These are phyloP conservation scores for Claviceps spartinae DNA, from an alignment of 2,329 filamentous ascomycete species.

Conservation along the genomic window DNA sequence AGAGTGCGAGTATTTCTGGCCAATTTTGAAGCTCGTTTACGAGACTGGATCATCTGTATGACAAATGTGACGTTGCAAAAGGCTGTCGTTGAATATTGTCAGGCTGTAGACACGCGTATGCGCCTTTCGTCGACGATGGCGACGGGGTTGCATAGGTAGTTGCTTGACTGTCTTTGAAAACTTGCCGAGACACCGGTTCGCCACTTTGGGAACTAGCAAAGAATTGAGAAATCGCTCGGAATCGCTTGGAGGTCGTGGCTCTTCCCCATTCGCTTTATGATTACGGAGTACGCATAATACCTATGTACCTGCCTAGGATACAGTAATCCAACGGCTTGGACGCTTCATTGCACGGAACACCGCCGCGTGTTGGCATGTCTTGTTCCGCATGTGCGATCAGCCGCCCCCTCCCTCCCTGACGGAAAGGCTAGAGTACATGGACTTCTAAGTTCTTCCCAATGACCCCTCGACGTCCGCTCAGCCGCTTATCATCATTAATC, in stretches of 20 bases:
- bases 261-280: too few relatives aligned
- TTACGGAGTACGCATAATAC: too few relatives aligned
- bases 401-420: not conserved
- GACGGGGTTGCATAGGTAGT: too few relatives aligned
- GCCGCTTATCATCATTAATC: not conserved
- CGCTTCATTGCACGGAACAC: not conserved
- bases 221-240: constrained; percentile 4
- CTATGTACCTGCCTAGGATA: not conserved
- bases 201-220: constrained; percentile 5
- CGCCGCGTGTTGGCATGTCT: not conserved
- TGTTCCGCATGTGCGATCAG: not conserved
- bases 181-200: constrained; percentile 7
- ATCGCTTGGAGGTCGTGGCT: not conserved
- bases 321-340: not conserved
- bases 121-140: not conserved
- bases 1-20: not conserved
- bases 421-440: not conserved
- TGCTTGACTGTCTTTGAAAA: too few relatives aligned
- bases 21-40: not conserved
- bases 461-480: not conserved
- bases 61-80: not conserved
- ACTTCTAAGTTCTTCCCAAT: not conserved
- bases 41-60: not conserved
- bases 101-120: not conserved
- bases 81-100: not conserved